phyloP scores from a whole-genome alignment of 176 grass and related monocot genomes.

The Eragrostis curvula region DNA sequence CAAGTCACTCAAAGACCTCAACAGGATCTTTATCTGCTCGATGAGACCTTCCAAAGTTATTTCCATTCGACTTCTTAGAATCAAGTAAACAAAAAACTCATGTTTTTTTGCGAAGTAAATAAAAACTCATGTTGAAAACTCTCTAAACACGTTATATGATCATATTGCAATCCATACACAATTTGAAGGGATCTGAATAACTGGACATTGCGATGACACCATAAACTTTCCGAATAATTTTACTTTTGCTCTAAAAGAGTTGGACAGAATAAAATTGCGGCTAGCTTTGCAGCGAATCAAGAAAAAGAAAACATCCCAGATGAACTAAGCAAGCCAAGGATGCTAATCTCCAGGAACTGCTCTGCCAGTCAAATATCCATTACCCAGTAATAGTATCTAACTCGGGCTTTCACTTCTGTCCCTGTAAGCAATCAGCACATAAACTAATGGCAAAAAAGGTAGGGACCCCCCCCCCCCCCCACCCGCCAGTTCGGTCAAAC shows the following conservation, averaged over 20 bases:
- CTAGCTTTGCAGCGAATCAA: not conserved
- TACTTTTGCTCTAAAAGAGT: not conserved
- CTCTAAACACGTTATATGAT: not conserved
- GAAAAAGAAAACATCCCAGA: not conserved
- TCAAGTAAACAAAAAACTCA: not conserved
- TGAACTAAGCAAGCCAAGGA: slow-evolving; percentile 6
- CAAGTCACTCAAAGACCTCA: not conserved
- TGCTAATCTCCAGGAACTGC: not conserved
- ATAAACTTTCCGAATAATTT: slow-evolving; percentile 10
- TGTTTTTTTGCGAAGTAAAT: not conserved
- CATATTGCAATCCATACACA: slow-evolving; percentile 1
- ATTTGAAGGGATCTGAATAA: not conserved
- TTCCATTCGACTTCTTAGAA: not conserved
- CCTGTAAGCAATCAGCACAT: not conserved
- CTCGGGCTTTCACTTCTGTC: not conserved
- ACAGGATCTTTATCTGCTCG: not conserved
- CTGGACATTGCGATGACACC: not conserved
- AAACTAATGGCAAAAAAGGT: not conserved
- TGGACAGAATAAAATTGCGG: not conserved
- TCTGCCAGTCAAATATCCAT: slow-evolving; percentile 8
- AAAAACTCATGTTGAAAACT: not conserved
- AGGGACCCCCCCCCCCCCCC: not conserved
- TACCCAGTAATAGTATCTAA: not conserved
- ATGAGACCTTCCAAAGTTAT: not conserved
- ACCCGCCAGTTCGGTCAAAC: not conserved